Evolutionary conservation across 331 rosid genomes (phyloP).

Genomic region (Acacia pycnantha): DNA sequence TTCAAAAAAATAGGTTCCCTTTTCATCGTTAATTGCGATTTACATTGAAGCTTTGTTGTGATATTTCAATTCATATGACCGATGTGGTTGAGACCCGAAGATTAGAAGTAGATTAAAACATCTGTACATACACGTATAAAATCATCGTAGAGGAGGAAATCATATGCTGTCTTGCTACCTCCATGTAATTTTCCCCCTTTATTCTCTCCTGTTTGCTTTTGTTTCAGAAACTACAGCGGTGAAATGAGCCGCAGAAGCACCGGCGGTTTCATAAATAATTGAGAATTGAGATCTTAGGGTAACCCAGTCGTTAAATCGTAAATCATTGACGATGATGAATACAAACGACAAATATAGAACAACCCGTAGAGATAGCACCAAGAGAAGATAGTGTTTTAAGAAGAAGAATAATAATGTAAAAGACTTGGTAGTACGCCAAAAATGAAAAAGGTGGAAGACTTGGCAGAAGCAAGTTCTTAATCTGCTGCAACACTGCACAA

Average conservation of each 20-base stretch:
- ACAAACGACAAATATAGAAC: background rate
- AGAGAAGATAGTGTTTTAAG: background rate
- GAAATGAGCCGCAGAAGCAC: background rate
- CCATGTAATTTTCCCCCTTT: background rate
- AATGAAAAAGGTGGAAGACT: background rate
- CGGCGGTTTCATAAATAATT: background rate
- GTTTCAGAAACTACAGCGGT: background rate
- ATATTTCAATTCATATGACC: background rate
- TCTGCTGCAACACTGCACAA: background rate
- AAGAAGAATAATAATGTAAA: background rate
- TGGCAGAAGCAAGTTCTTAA: background rate
- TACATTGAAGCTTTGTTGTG: background rate
- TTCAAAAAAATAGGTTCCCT: background rate
- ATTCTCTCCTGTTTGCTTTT: background rate
- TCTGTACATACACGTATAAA: background rate
- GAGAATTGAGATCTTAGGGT: background rate
- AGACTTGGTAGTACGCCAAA: background rate
- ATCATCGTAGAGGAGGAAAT: background rate
- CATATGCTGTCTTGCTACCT: background rate
- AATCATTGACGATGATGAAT: background rate
- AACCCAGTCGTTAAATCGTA: background rate
- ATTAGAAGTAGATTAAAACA: background rate
- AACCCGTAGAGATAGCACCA: background rate
- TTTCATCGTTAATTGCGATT: background rate
- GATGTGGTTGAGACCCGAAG: background rate